phyloP scores from a whole-genome alignment of 1,139 yeast genomes.

The Pichia sp. region DNA sequence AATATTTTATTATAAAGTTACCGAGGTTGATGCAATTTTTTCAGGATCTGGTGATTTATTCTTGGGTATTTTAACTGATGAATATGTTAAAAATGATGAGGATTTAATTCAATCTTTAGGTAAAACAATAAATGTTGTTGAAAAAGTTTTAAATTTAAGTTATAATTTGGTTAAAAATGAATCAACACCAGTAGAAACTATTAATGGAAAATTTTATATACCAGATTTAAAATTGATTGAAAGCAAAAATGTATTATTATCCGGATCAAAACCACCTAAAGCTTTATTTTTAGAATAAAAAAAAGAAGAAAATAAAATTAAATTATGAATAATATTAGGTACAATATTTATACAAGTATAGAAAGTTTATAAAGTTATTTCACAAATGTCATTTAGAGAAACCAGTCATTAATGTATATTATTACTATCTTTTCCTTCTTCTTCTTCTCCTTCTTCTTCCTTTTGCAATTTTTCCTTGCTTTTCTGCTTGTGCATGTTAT shows the following conservation, averaged over 20 bases:
- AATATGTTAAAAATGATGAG: conserved; percentile 28
- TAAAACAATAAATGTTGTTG: conserved; percentile 24
- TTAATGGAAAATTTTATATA: conserved; percentile 22
- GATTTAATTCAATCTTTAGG: conserved; percentile 20
- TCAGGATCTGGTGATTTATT: conserved; percentile 74
- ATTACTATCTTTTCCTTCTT: background rate
- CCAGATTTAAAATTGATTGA: conserved; percentile 28
- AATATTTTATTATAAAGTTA: conserved; percentile 38
- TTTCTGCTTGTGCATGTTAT: conserved; percentile 26
- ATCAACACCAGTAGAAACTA: background rate
- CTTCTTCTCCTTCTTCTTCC: background rate
- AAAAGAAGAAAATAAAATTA: too few species aligned
- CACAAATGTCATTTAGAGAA: background rate
- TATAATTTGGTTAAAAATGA: conserved; percentile 13
- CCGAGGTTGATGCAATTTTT: conserved; percentile 56
- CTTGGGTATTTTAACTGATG: conserved; percentile 55
- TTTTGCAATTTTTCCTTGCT: background rate
- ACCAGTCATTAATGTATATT: background rate
- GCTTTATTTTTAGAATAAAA: too few species aligned
- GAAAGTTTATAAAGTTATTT: background rate
- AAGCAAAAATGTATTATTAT: conserved; percentile 18
- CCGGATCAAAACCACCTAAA: background rate
- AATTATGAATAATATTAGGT: too few species aligned
- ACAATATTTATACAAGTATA: too few species aligned
- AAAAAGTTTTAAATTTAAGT: conserved; percentile 24